Base-by-base conservation (phyloP, 805 yeast genomes). In the Wickerhamiella azymoides region DNA sequence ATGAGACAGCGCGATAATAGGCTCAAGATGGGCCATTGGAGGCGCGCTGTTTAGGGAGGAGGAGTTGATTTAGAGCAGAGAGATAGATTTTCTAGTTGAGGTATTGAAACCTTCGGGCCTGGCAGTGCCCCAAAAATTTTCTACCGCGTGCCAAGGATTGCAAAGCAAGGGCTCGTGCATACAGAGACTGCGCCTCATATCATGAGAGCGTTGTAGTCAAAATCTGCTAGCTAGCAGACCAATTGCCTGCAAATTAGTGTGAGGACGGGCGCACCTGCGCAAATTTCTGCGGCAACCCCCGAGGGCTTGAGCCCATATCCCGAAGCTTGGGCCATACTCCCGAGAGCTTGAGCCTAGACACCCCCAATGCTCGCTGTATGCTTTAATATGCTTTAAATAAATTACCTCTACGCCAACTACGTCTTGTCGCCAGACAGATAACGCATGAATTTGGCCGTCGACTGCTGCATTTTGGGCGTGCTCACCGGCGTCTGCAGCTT, bases 381-480 rank as follows among this genome's bases (percentile, higher is more conserved):
- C n/a, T n/a, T n/a, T n/a, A n/a, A n/a, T n/a, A 10, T 14, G 3
- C 19, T 14, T 14, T 5, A 6, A 32, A 39, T 17, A 33, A 36
- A 13, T 36, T 19, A n/a, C n/a, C n/a, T n/a, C n/a, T n/a, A n/a
- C n/a, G n/a, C n/a, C n/a, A n/a, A n/a, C n/a, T n/a, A 46, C 2
- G 42, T 30, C 35, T 37, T 27, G 25, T 51, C 57, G 10, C 56
- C 56, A 4, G 50, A 40, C 7, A 51, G 32, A 30, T 51, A 49
- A 17, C 55, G 51, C 54, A 52, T 48, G 40, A 54, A 54, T 13
- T 42, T 42, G 5, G 51, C 47, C 25, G 49, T 38, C 4, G 33
- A 30, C 25, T 51, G 56, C 13, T 40, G 44, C 21, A 47, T 21
- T 25, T 47, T 44, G 5, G 54, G 56, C n/a, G 57, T 51, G n/a